A percentile compares a stretch with the other conserved stretches of the same genome.
Conservation (phyloP, 1,139 yeast genomes). For the Martiniozyma asiatica region DNA sequence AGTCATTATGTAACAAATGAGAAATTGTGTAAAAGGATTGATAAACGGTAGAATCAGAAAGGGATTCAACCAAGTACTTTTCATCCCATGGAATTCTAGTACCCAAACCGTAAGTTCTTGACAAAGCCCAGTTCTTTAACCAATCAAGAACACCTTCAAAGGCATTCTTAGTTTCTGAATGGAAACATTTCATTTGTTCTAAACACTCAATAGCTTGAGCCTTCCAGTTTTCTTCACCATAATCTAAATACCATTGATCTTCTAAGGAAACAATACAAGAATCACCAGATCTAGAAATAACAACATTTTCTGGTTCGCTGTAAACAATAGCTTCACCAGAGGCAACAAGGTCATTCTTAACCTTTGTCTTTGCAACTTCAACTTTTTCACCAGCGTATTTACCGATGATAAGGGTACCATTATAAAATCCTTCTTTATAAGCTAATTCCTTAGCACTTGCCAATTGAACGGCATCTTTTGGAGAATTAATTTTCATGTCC, state of each 20-base stretch:
- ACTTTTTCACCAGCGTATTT: constrained; percentile 81
- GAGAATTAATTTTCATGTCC: constrained; percentile 83
- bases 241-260: constrained; percentile 98
- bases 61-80: constrained; percentile 82
- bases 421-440: constrained; percentile 93
- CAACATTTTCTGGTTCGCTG: constrained; percentile 87
- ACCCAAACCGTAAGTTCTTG: constrained; percentile 95
- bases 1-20: constrained; percentile 78
- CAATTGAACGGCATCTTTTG: constrained; percentile 78
- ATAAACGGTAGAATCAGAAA: constrained; percentile 92
- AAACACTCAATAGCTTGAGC: constrained; percentile 76
- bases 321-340: constrained; percentile 76
- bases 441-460: constrained; percentile 91
- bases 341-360: constrained; percentile 68
- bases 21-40: constrained; percentile 92
- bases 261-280: constrained; percentile 93
- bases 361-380: constrained; percentile 81
- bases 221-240: constrained; percentile 94
- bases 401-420: constrained; percentile 74
- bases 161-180: constrained; percentile 79
- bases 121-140: constrained; percentile 98
- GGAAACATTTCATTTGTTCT: constrained; percentile 63
- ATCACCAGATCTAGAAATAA: constrained; percentile 92
- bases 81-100: constrained; percentile 97
- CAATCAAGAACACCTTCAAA: constrained; percentile 92